Conservation (phyloP, 192 early-diverging fungal species). For the Linnemannia schmuckeri region DNA sequence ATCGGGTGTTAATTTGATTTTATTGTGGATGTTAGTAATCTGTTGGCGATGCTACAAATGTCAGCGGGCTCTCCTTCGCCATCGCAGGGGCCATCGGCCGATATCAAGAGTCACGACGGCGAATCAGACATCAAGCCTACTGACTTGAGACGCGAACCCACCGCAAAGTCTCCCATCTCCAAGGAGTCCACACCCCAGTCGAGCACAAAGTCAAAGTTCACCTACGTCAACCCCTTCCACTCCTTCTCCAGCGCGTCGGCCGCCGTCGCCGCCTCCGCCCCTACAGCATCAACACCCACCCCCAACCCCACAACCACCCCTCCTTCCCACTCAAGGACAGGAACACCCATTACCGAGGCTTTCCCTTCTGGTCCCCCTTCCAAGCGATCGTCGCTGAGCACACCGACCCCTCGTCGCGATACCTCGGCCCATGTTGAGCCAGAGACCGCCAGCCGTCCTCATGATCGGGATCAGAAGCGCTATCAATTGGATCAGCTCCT, state of each 20-base stretch:
- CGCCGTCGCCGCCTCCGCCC: not conserved
- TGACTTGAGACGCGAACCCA: conserved; percentile 19
- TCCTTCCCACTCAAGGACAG: conserved; percentile 23
- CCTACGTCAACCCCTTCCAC: conserved; percentile 63
- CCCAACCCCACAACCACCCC: conserved; percentile 6
- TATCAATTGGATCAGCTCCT: conserved; percentile 49
- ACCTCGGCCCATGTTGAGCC: conserved; percentile 32
- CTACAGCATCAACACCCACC: conserved; percentile 1
- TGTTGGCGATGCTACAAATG: conserved; percentile 50
- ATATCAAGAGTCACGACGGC: conserved; percentile 6
- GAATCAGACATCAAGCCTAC: not conserved
- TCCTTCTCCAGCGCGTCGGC: conserved; percentile 46
- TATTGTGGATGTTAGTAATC: conserved; percentile 20
- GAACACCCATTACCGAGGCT: conserved; percentile 23
- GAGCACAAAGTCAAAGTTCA: conserved; percentile 53
- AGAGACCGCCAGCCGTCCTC: conserved; percentile 15
- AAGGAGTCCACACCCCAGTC: conserved; percentile 43
- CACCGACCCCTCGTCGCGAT: conserved; percentile 33
- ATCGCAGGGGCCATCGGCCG: conserved; percentile 2
- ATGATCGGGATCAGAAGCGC: conserved; percentile 47
- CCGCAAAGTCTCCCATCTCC: conserved; percentile 23
- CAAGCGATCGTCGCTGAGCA: conserved; percentile 35
- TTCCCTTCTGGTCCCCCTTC: conserved; percentile 19
- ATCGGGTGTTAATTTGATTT: not conserved
- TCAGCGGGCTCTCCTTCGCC: conserved; percentile 37